Conservation (phyloP, 2,329 filamentous ascomycete genomes). For the Fusarium odoratissimum region DNA sequence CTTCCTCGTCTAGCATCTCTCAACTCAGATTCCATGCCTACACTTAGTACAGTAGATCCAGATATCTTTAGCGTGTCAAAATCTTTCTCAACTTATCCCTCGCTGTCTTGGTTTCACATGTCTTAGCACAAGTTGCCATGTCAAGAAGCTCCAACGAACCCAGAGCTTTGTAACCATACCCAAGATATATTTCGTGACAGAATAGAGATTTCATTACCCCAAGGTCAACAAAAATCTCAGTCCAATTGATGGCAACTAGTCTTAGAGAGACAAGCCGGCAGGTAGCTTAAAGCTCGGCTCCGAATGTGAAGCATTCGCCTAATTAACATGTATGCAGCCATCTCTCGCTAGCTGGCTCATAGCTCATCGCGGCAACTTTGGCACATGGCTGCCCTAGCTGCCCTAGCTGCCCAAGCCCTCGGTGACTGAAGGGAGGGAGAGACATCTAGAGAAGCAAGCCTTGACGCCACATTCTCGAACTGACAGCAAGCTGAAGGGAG, state of each 20-base stretch:
- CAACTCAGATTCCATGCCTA: background rate
- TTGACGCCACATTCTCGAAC: constrained; percentile 20
- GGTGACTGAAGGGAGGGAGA: constrained; percentile 25
- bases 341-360: background rate
- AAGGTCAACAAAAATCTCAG: background rate
- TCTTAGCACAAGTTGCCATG: background rate
- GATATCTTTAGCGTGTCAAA: constrained; percentile 16
- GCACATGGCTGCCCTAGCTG: constrained; percentile 4
- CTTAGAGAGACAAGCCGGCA: background rate
- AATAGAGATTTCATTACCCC: background rate
- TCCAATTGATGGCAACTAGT: background rate
- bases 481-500: constrained; percentile 19
- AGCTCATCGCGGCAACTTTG: constrained; percentile 15
- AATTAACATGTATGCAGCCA: background rate
- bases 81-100: constrained; percentile 2
- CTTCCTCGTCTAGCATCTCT: constrained; percentile 9
- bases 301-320: background rate
- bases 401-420: constrained; percentile 24
- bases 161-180: background rate
- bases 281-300: background rate
- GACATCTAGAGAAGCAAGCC: constrained; percentile 16
- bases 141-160: background rate
- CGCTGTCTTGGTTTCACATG: constrained; percentile 6
- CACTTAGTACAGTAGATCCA: constrained; percentile 14
- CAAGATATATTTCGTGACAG: background rate